Percentiles rank a stretch among this genome's conserved stretches.
These are phyloP conservation scores for Kodamaea fungicola DNA, from an alignment of 1,139 yeast genomes.

Conservation along the genomic window DNA sequence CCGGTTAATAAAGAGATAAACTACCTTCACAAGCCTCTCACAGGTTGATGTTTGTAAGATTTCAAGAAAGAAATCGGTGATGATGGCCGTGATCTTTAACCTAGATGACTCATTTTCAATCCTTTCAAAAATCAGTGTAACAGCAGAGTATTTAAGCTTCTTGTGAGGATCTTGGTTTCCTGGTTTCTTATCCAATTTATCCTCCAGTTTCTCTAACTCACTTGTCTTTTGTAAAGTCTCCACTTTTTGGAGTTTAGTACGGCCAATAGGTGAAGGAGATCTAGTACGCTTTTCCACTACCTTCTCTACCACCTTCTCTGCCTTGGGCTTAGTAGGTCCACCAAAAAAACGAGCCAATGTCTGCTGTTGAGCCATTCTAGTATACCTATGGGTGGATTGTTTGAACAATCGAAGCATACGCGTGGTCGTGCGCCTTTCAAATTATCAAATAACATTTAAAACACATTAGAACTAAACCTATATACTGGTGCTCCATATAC, in stretches of 20 bases:
- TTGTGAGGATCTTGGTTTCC: not conserved
- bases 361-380: conserved; percentile 37
- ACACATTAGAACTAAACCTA: conserved; percentile 8
- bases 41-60: conserved; percentile 56
- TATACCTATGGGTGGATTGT: not conserved
- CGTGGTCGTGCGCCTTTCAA: no score
- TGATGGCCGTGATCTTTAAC: conserved; percentile 70
- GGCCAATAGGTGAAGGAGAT: conserved; percentile 1
- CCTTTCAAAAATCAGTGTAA: conserved; percentile 68
- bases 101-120: conserved; percentile 80
- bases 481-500: conserved; percentile 50
- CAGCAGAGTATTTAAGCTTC: conserved; percentile 56
- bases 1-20: conserved; percentile 81
- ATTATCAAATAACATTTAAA: no score
- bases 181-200: conserved; percentile 1
- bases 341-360: conserved; percentile 34
- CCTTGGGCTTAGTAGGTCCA: conserved; percentile 4
- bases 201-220: not conserved
- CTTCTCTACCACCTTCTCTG: not conserved
- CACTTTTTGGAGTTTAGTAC: not conserved
- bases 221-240: conserved; percentile 1
- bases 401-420: no score
- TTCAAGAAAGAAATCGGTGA: conserved; percentile 66
- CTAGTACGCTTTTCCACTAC: not conserved
- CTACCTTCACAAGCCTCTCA: conserved; percentile 60